Evolutionary conservation across 345 rosid species (phyloP), one percentile per base, ranked within the genome.

Genomic region (Orychophragmus violaceus): DNA sequence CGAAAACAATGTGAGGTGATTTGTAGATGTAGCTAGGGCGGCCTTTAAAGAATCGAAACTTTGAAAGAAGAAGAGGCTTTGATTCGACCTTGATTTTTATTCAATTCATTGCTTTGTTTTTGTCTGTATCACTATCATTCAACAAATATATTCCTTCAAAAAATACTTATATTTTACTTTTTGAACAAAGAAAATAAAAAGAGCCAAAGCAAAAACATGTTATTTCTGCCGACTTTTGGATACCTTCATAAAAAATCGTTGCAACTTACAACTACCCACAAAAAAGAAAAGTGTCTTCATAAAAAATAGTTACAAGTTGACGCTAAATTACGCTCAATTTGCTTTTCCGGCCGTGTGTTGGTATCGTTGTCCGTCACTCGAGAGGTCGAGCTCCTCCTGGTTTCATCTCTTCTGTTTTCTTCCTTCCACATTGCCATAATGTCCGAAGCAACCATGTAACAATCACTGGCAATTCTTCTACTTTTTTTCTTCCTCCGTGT

Each of bases 101-200:
- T 67, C 77, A 23, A 74, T 74, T 73, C 72, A 66, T 73, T 73
- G 39, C 68, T 59, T 73, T 50, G 65, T 49, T 65, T 56, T 66
- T 30, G 54, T 66, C 41, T 72, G 67, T 66, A 45, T 39, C 56
- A 39, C 54, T 66, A 53, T 63, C 11, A 33, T 49, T 30, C 49
- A 50, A 55, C 52, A 33, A 19, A 5, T 11, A 14, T 16, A 23
- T 17, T 3, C 27, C 2, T 19, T 19, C 6, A 49, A 49, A 23
- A 12, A 28, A 12, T 37, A 21, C 36, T 36, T 21, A 35, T 8
- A 37, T 35, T 23, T 21, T 59, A 19, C 24, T 36, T 35, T 2
- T 21, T 5, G 7, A 51, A 51, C 33, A 6, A 50, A 23, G 5
- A 6, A 19, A 23, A 23, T 1, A 25, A 25, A 27, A 27, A 27